Conservation (phyloP, 169 alveolate species). For the Cryptosporidium meleagridis region DNA sequence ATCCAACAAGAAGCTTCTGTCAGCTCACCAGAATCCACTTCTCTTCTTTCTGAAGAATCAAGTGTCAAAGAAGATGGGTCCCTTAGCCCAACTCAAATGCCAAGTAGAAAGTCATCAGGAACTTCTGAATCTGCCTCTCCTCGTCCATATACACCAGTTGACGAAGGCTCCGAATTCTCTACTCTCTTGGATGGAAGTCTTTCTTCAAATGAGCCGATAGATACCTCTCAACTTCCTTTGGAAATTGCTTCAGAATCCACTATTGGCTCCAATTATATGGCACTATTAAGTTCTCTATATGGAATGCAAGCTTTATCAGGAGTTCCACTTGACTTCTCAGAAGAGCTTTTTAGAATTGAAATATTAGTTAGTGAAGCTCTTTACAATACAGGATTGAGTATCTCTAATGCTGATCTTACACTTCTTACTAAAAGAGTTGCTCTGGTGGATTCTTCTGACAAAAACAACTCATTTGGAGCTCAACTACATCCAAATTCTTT, state of each 20-base stretch:
- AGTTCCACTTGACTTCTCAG: slow-evolving; percentile 32
- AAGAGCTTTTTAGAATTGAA: slow-evolving; percentile 48
- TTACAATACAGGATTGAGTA: slow-evolving; percentile 35
- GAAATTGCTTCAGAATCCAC: slow-evolving; percentile 2
- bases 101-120: slow-evolving; percentile 42
- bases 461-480: neutral
- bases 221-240: neutral
- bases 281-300: slow-evolving; percentile 42
- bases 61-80: neutral
- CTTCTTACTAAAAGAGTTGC: slow-evolving; percentile 36
- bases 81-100: neutral
- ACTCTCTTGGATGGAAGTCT: slow-evolving; percentile 56
- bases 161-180: slow-evolving; percentile 25
- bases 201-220: slow-evolving; percentile 1
- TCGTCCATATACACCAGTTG: slow-evolving; percentile 63
- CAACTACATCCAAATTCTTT: slow-evolving; percentile 11
- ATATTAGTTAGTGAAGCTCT: slow-evolving; percentile 33
- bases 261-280: slow-evolving; percentile 18
- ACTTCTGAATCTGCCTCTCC: neutral
- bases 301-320: slow-evolving; percentile 62
- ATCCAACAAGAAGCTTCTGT: slow-evolving; percentile 17
- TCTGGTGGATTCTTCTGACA: neutral
- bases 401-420: slow-evolving; percentile 59
- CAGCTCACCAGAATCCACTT: slow-evolving; percentile 15
- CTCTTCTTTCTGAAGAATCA: slow-evolving; percentile 16